Percentiles rank a stretch among this genome's conserved stretches.
Evolutionary conservation across 139 green algal species (phyloP).

Genomic region (Chlamydomonas applanata): DNA sequence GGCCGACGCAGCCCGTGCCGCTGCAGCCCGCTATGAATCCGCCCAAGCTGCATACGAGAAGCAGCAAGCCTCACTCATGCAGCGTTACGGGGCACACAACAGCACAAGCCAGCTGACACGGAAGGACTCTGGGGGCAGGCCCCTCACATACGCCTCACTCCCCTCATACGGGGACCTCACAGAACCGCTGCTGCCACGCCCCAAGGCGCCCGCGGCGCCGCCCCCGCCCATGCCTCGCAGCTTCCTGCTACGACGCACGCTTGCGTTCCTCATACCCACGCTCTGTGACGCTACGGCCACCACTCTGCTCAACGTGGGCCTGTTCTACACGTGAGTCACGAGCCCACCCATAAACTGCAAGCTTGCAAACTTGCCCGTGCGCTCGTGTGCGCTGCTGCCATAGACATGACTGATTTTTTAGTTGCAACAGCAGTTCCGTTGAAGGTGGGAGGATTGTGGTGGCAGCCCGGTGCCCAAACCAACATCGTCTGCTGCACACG

Average conservation of each 20-base stretch:
- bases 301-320: conserved; percentile 82
- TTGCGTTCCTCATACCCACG: conserved; percentile 71
- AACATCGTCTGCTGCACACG: too few species aligned
- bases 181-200: background rate
- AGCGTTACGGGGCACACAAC: conserved; percentile 11
- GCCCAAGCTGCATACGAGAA: too few species aligned
- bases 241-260: conserved; percentile 36
- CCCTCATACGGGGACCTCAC: too few species aligned
- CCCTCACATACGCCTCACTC: background rate
- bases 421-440: too few species aligned
- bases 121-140: background rate
- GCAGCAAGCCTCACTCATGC: too few species aligned
- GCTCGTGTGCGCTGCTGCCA: too few species aligned
- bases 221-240: conserved; percentile 10
- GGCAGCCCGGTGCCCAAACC: too few species aligned
- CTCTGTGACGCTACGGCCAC: conserved; percentile 76
- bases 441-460: too few species aligned
- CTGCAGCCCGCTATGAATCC: too few species aligned
- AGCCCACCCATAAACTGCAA: background rate
- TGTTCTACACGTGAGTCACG: conserved; percentile 75
- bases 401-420: too few species aligned
- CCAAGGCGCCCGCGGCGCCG: background rate
- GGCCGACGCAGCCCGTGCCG: too few species aligned
- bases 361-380: too few species aligned
- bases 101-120: conserved; percentile 5